phyloP scores from a whole-genome alignment of 345 rosid species.

The Camelina laxa region DNA sequence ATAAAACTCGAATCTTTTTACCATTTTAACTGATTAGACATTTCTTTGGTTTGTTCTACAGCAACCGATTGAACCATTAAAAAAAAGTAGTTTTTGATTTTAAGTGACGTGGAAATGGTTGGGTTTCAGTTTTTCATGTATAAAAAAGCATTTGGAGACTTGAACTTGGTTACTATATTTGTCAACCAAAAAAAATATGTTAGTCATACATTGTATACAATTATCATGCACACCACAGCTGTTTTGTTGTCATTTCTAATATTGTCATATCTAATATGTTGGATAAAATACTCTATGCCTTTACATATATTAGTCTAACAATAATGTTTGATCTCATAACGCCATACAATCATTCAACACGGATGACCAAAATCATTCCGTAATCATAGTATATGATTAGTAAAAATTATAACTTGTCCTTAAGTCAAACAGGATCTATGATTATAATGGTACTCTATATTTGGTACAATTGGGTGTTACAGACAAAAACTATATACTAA shows the following conservation, averaged over 20 bases:
- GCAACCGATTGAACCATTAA: not conserved
- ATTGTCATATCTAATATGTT: not conserved
- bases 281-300: not conserved
- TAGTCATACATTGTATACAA: not conserved
- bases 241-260: not conserved
- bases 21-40: not conserved
- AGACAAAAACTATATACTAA: not conserved
- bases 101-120: too few relatives aligned
- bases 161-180: not conserved
- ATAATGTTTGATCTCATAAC: slow-evolving; percentile 2
- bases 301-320: not conserved
- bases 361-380: not conserved
- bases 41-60: not conserved
- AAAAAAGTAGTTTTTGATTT: too few relatives aligned
- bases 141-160: not conserved
- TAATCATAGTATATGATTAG: not conserved
- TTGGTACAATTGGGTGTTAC: slow-evolving; percentile 1
- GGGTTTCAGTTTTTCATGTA: too few relatives aligned
- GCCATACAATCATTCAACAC: not conserved
- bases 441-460: slow-evolving; percentile 2
- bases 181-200: not conserved
- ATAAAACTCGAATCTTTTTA: not conserved
- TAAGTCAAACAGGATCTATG: slow-evolving; percentile 20
- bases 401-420: slow-evolving; percentile 8
- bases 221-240: not conserved